A percentile compares a stretch with the other conserved stretches of the same genome.
Conservation (phyloP, 768 basidiomycete genomes). For the Hemileccinum rubropunctum region DNA sequence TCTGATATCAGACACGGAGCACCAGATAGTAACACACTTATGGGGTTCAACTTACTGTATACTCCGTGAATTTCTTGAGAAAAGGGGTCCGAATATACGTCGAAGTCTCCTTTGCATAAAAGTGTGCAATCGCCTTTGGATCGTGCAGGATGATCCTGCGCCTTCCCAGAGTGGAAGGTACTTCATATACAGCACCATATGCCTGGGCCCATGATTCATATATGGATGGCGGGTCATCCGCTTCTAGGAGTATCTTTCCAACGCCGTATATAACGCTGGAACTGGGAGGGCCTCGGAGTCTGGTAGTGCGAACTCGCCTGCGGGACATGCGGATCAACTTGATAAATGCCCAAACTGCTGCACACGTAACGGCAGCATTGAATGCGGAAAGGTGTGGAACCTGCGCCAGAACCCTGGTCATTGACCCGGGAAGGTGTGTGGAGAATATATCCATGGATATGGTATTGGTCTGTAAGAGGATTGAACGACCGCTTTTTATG, state of each 20-base stretch:
- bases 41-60: not conserved
- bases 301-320: conserved; percentile 11
- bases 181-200: conserved; percentile 14
- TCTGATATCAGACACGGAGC: not conserved
- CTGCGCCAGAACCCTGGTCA: not conserved
- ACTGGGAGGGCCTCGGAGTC: conserved; percentile 17
- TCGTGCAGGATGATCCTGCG: conserved; percentile 31
- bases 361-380: not conserved
- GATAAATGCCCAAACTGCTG: conserved; percentile 5
- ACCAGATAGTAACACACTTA: not conserved
- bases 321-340: conserved; percentile 8
- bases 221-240: conserved; percentile 1
- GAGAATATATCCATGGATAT: not conserved
- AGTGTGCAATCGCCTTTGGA: conserved; percentile 32
- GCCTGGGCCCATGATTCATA: conserved; percentile 21
- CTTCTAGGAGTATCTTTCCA: conserved; percentile 3
- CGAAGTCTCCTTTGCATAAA: conserved; percentile 7
- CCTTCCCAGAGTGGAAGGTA: conserved; percentile 11
- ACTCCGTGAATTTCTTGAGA: conserved; percentile 33
- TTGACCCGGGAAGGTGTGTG: not conserved
- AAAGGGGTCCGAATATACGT: conserved; percentile 42
- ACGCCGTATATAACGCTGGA: conserved; percentile 17
- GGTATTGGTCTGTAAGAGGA: too few relatives aligned
- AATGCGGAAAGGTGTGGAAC: not conserved
- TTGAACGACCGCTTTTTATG: too few relatives aligned